Evolutionary conservation across 2,329 filamentous ascomycete species (phyloP), one percentile per base, ranked within the genome.

Genomic region (Paracorniculantispora psalliotae): DNA sequence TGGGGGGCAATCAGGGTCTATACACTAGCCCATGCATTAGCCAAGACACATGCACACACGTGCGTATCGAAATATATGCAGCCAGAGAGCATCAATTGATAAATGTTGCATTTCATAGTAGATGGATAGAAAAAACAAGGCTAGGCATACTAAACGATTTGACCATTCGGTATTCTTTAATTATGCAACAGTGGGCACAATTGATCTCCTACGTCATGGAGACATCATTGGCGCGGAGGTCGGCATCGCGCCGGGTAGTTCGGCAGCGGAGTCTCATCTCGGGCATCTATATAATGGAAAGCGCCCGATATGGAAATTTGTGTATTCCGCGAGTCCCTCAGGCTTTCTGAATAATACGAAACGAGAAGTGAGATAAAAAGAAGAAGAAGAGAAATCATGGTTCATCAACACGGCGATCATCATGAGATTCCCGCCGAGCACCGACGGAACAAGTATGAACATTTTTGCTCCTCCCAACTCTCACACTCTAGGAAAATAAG

Each of bases 341-440:
- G 6, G 19, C 13, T 43, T 6, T n/a, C 7, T 43, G 13, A 21
- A n/a, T 15, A 43, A n/a, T n/a, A n/a, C n/a, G n/a, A n/a, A n/a
- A n/a, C n/a, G n/a, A n/a, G n/a, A n/a, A n/a, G n/a, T 43, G 17
- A 8, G n/a, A 25, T 7, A 26, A 21, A 26, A 26, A 21, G 28
- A 13, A 17, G 23, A 35, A 43, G 50, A 30, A 15, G 23, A 48
- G 54, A 47, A 66, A 75, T 62, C 23, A 81, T 81, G 79, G 79
- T 81, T 58, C 68, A 73, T 61, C 79, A 82, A 62, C 75, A 80
- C 67, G 75, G 75, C 62, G 74, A 84, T 62, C 72, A 79, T 44
- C 75, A 81, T 62, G 65, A 81, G 8, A 82, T 85, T 55, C 81
- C 82, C 4, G 33, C 73, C 1, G 71, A 81, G 59, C 73, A 78